A percentile compares a stretch with the other conserved stretches of the same genome.
These are phyloP conservation scores for Ciborinia camelliae DNA, from an alignment of 2,329 filamentous ascomycete genomes.

Conservation along the genomic window DNA sequence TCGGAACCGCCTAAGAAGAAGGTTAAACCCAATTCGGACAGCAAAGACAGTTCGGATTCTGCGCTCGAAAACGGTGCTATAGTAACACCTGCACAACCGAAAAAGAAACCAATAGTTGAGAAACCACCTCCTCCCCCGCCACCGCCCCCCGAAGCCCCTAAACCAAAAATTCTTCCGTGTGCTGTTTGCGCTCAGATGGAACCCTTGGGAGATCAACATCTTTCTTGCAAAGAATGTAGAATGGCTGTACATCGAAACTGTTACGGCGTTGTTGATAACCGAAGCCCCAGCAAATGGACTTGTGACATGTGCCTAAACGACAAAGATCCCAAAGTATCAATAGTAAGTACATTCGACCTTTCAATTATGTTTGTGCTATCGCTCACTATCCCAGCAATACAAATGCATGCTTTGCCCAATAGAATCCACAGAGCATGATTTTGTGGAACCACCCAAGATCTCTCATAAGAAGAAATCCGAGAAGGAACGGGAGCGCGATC, in stretches of 20 bases:
- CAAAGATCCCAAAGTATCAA: conserved; percentile 86
- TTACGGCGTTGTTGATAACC: conserved; percentile 73
- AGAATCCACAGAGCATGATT: conserved; percentile 74
- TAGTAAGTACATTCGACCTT: conserved; percentile 53
- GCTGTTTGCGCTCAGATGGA: conserved; percentile 77
- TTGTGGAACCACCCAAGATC: conserved; percentile 76
- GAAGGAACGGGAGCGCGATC: conserved; percentile 85
- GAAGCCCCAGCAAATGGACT: conserved; percentile 75
- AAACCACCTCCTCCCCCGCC: conserved; percentile 60
- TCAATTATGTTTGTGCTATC: conserved; percentile 28
- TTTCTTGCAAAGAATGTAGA: conserved; percentile 83
- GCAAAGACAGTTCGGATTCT: conserved; percentile 46
- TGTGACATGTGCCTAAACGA: conserved; percentile 97
- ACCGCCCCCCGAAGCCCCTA: conserved; percentile 70
- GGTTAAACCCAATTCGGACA: conserved; percentile 52
- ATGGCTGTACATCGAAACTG: conserved; percentile 88
- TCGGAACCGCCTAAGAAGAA: conserved; percentile 63
- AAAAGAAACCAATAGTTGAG: conserved; percentile 48
- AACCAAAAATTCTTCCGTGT: conserved; percentile 75
- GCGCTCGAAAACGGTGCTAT: conserved; percentile 44
- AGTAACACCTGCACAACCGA: conserved; percentile 38
- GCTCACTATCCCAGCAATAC: conserved; percentile 59
- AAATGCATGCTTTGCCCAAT: conserved; percentile 91
- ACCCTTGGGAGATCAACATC: conserved; percentile 64
- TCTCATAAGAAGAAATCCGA: conserved; percentile 88